Evolutionary conservation across 202 grass and related monocot species (phyloP).

Genomic region (Cymbopogon flexuosus): DNA sequence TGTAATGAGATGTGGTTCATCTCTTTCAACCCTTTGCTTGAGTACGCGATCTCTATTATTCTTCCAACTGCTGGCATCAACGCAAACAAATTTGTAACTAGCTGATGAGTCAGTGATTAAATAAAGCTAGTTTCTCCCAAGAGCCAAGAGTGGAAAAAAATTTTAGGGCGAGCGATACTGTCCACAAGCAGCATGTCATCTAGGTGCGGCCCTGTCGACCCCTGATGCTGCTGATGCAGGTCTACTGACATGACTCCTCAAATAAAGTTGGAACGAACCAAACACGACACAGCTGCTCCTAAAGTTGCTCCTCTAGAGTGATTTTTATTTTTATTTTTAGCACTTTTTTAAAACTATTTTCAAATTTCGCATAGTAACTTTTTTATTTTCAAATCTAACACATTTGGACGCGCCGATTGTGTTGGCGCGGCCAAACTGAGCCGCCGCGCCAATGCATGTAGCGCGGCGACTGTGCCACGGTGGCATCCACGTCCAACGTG

Average conservation of each 20-base stretch:
- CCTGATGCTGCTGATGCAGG: not conserved
- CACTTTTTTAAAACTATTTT: too few species aligned
- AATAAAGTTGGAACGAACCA: not conserved
- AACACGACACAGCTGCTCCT: not conserved
- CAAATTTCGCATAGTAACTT: too few species aligned
- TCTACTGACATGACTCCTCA: not conserved
- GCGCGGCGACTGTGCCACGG: too few species aligned
- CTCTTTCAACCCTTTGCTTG: not conserved
- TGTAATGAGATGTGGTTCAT: not conserved
- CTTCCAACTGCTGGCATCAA: not conserved
- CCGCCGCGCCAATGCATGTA: too few species aligned
- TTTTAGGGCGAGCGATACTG: not conserved
- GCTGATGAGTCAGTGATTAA: not conserved
- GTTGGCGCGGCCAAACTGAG: too few species aligned
- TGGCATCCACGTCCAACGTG: too few species aligned
- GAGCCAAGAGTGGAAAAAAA: not conserved
- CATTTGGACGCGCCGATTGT: too few species aligned
- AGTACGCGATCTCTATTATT: not conserved
- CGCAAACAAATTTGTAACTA: not conserved
- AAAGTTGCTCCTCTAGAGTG: not conserved
- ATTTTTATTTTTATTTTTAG: too few species aligned
- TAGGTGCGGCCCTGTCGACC: not conserved
- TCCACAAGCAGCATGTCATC: not conserved
- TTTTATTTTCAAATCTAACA: too few species aligned
- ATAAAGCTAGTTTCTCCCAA: not conserved